Percentiles rank a stretch among this genome's conserved stretches.
Evolutionary conservation across 164 flowering plant genomes (phyloP).

Genomic region (Piper longum): DNA sequence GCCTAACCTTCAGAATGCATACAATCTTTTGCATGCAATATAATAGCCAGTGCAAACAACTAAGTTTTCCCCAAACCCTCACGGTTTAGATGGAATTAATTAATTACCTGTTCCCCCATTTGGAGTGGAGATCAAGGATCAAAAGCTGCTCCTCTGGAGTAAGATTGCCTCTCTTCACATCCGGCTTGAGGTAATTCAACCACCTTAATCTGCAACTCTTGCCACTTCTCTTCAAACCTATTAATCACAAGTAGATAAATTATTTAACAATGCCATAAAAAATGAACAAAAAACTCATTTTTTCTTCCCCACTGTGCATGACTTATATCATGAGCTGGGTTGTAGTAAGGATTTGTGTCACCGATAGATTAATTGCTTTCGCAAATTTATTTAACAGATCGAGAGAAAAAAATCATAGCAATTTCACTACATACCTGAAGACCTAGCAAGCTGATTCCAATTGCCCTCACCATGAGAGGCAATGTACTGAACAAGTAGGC

Average conservation of each 20-base stretch:
- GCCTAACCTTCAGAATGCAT: too few species aligned
- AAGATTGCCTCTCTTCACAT: conserved; percentile 63
- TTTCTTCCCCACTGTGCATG: too few species aligned
- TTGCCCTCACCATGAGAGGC: conserved; percentile 62
- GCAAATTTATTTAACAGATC: neutral
- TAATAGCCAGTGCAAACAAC: neutral
- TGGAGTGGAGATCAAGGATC: conserved; percentile 78
- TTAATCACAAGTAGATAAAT: neutral
- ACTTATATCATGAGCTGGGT: too few species aligned
- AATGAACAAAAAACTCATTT: too few species aligned
- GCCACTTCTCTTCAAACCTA: conserved; percentile 76
- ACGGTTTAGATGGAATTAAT: neutral
- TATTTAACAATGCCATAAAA: neutral
- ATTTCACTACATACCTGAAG: conserved; percentile 33
- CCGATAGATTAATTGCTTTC: neutral
- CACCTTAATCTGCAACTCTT: conserved; percentile 87
- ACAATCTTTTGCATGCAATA: neutral
- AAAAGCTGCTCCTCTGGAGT: conserved; percentile 58
- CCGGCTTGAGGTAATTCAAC: conserved; percentile 76
- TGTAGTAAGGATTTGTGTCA: neutral
- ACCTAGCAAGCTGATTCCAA: conserved; percentile 61
- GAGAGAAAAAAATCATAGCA: neutral
- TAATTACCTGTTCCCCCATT: conserved; percentile 69
- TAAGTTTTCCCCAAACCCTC: neutral
- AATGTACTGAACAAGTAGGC: conserved; percentile 40